These are phyloP conservation scores for Gyromitra esculenta DNA, from an alignment of 2,329 filamentous ascomycete genomes.

Conservation along the genomic window DNA sequence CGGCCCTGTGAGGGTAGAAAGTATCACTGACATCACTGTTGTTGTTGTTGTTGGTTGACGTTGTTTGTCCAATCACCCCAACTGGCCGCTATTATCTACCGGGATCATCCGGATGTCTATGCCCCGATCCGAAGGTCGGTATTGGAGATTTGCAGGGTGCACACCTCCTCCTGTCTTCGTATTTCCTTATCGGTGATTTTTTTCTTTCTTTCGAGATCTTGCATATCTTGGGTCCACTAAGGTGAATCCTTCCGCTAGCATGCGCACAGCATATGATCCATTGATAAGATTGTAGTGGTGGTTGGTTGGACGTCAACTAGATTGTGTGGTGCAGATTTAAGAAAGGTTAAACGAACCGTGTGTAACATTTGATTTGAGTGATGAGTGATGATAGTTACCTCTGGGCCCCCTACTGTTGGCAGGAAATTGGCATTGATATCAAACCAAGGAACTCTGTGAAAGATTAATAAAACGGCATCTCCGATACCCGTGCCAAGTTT, in stretches of 20 bases:
- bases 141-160: conserved; percentile 20
- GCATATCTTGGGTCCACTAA: conserved; percentile 18
- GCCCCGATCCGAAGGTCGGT: conserved; percentile 5
- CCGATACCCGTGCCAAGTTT: neutral
- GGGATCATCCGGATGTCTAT: conserved; percentile 17
- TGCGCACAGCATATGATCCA: neutral
- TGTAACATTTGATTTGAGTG: conserved; percentile 13
- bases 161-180: neutral
- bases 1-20: no score
- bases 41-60: neutral
- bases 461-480: neutral
- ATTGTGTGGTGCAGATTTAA: neutral
- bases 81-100: neutral
- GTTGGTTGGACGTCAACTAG: neutral
- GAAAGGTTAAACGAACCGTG: conserved; percentile 1
- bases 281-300: neutral
- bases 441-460: neutral
- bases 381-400: conserved; percentile 10
- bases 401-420: neutral
- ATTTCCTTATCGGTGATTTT: conserved; percentile 20
- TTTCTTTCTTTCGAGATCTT: conserved; percentile 5
- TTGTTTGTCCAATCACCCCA: conserved; percentile 11
- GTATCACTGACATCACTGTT: neutral
- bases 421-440: conserved; percentile 15
- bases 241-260: neutral